Evolutionary conservation across 2,329 filamentous ascomycete genomes (phyloP).

Genomic region (Sporothrix dimorphospora): DNA sequence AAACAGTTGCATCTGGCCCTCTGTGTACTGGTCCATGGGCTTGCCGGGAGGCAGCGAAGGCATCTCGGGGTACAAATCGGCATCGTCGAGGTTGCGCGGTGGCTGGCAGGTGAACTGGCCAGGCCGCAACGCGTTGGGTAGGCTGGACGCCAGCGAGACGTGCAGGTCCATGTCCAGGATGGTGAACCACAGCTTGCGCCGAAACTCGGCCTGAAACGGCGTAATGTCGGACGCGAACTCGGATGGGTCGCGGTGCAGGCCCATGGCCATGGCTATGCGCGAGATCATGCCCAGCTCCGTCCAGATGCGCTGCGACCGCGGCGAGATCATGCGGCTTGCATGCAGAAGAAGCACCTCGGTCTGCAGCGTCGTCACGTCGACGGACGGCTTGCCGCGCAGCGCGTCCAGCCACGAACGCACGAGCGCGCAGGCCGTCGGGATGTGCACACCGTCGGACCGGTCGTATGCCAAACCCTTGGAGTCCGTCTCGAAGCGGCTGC

Average conservation of each 20-base stretch:
- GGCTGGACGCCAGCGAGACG: constrained; percentile 55
- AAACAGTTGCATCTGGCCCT: constrained; percentile 59
- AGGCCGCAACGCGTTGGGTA: constrained; percentile 56
- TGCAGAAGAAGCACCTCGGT: constrained; percentile 58
- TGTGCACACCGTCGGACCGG: constrained; percentile 57
- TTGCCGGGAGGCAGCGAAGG: constrained; percentile 52
- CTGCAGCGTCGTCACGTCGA: constrained; percentile 58
- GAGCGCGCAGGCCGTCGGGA: constrained; percentile 59
- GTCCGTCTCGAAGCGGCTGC: constrained; percentile 56
- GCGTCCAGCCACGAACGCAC: constrained; percentile 58
- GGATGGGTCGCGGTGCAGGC: constrained; percentile 59
- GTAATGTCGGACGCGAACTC: constrained; percentile 54
- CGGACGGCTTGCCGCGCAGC: constrained; percentile 55
- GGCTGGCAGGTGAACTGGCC: constrained; percentile 58
- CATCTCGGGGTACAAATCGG: constrained; percentile 53
- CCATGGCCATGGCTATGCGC: constrained; percentile 63
- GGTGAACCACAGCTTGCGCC: constrained; percentile 60
- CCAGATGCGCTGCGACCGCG: constrained; percentile 56
- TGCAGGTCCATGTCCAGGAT: constrained; percentile 61
- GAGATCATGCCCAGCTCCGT: constrained; percentile 58
- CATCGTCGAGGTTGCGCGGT: constrained; percentile 58
- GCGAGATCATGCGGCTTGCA: constrained; percentile 54
- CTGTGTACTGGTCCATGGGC: constrained; percentile 56
- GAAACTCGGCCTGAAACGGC: constrained; percentile 56
- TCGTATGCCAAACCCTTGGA: constrained; percentile 56